phyloP scores from a whole-genome alignment of 1,139 yeast species.

The Spathaspora sp. region DNA sequence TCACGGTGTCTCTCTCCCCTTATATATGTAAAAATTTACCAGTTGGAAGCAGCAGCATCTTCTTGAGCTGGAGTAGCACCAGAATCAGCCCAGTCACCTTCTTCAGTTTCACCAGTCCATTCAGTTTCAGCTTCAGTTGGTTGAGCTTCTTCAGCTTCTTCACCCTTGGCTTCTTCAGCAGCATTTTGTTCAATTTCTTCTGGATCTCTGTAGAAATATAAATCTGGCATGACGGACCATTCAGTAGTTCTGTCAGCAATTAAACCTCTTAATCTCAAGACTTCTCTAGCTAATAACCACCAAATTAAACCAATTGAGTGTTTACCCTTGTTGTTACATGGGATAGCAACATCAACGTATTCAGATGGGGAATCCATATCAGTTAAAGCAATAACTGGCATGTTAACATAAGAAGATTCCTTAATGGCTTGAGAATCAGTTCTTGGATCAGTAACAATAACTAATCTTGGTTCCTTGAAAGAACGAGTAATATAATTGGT shows the following conservation, averaged over 20 bases:
- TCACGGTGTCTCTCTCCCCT: conserved; percentile 5
- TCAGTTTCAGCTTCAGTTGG: conserved; percentile 49
- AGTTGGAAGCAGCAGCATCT: conserved; percentile 70
- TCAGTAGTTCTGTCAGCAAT: conserved; percentile 95
- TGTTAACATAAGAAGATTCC: conserved; percentile 99
- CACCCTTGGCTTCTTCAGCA: conserved; percentile 63
- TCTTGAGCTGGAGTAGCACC: conserved; percentile 72
- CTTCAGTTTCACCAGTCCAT: conserved; percentile 61
- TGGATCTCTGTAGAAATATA: conserved; percentile 99
- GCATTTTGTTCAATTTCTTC: conserved; percentile 94
- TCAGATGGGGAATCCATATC: conserved; percentile 99
- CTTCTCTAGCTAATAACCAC: conserved; percentile 99
- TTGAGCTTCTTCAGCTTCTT: conserved; percentile 52
- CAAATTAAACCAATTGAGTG: conserved; percentile 99
- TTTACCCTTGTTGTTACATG: conserved; percentile 99
- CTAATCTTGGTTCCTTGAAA: conserved; percentile 99
- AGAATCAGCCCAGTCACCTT: conserved; percentile 62
- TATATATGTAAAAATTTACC: conserved; percentile 31
- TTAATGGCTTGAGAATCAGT: conserved; percentile 99
- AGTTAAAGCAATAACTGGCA: conserved; percentile 98
- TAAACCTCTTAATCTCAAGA: conserved; percentile 98
- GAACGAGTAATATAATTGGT: conserved; percentile 99
- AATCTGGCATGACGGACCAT: conserved; percentile 99
- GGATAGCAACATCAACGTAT: conserved; percentile 99
- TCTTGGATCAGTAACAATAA: conserved; percentile 99